Conservation (phyloP, 2,329 filamentous ascomycete species). For the Setomelanomma holmii region DNA sequence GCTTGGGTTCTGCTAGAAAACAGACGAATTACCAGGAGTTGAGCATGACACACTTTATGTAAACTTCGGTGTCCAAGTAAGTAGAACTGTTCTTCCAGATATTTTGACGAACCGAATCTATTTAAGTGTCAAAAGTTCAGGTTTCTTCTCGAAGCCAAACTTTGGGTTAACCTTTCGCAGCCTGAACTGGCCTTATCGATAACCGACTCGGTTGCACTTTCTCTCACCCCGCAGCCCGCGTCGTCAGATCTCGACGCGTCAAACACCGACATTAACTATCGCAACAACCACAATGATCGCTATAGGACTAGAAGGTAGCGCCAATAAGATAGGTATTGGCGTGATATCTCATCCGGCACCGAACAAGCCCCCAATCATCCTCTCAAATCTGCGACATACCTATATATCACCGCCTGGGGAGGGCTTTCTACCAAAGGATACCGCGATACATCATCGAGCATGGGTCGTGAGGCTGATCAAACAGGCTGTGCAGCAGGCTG, state of each 20-base stretch:
- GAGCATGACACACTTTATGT: too few relatives aligned
- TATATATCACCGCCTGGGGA: conserved; percentile 90
- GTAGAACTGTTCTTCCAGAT: too few relatives aligned
- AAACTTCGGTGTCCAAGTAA: too few relatives aligned
- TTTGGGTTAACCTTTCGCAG: too few relatives aligned
- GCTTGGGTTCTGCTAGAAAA: too few relatives aligned
- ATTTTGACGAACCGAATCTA: conserved; percentile 25
- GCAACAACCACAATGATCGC: conserved; percentile 62
- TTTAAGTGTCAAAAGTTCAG: too few relatives aligned
- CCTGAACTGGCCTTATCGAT: conserved; percentile 20
- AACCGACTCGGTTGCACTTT: conserved; percentile 15
- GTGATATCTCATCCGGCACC: conserved; percentile 78
- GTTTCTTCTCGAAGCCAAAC: too few relatives aligned
- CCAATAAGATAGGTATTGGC: conserved; percentile 96
- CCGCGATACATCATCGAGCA: conserved; percentile 85
- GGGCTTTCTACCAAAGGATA: conserved; percentile 96
- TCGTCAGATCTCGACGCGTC: conserved; percentile 18
- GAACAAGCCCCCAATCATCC: conserved; percentile 62
- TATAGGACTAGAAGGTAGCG: conserved; percentile 85
- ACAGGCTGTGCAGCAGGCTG: conserved; percentile 75
- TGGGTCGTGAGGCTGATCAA: conserved; percentile 86
- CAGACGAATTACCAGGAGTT: too few relatives aligned
- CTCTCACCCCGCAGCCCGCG: conserved; percentile 36
- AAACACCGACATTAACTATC: conserved; percentile 5
- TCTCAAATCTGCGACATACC: conserved; percentile 94